Evolutionary conservation across 1,139 yeast genomes (phyloP), one percentile per base, ranked within the genome.

Genomic region (Hyphopichia buzzinii): DNA sequence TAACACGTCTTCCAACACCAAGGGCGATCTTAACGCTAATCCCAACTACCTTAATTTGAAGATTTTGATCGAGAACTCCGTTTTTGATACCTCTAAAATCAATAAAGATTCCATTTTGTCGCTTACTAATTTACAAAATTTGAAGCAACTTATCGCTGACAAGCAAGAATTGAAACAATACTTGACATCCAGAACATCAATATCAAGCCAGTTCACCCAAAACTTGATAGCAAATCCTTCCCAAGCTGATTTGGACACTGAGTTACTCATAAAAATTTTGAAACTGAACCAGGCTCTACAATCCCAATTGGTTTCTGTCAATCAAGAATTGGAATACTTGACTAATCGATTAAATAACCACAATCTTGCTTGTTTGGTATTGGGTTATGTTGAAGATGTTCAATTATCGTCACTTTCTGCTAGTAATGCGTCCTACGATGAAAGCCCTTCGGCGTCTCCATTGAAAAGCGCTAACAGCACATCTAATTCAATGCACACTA

Each of bases 331-430:
- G 35, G 68, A 63, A 12, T 43, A 42, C 2, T 52, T 67, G 35
- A 51, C 51, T 8, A 36, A 47, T 21, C 53, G 52, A 37, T 50
- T 70, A 35, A 60, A 57, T 37, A 65, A 67, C 42, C 77, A 71
- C 43, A 68, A 70, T 39, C 48, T 68, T 45, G 67, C 74, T 1
- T 71, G 76, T 36, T 60, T 71, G 40, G 63, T 66, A 10, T 56
- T 71, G 42, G 76, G 76, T 2, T 71, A 71, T 43, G 64, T 71
- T 19, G 76, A 71, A 43, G 77, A 71, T 48, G 64, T 71, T 15
- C 64, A 56, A 39, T 45, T 59, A 4, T 47, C 61, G 7, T 31
- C 52, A 4, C 23, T 26, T 22, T 29, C 23, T 25, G 28, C 21
- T 19, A 10, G 23, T 12, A n/a, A 15, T 28, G 5, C 23, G 28